Conservation (phyloP, 108 stramenopile species). For the Skeletonema costatum region DNA sequence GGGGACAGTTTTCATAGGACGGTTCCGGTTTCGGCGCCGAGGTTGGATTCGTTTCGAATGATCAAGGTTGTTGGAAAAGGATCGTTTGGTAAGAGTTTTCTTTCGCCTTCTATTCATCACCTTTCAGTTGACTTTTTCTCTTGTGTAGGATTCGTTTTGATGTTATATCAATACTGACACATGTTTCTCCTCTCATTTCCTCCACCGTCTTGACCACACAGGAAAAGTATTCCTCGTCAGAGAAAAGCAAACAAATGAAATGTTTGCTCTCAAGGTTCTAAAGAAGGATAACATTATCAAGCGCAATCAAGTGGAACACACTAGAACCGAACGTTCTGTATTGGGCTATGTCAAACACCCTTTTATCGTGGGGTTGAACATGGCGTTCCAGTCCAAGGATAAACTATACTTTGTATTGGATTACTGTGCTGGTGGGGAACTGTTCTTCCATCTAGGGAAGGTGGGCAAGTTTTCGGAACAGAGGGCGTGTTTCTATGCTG, state of each 20-base stretch:
- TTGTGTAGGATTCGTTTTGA: too few species aligned
- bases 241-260: conserved; percentile 74
- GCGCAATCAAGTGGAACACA: conserved; percentile 98
- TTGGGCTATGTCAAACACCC: conserved; percentile 97
- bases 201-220: conserved; percentile 19
- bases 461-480: conserved; percentile 92
- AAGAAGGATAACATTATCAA: conserved; percentile 97
- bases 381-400: conserved; percentile 97
- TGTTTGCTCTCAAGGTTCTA: conserved; percentile 95
- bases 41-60: conserved; percentile 87
- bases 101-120: background rate
- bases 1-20: conserved; percentile 69
- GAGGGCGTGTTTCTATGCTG: conserved; percentile 95
- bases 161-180: background rate
- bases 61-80: conserved; percentile 94
- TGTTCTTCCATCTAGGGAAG: conserved; percentile 97
- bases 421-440: conserved; percentile 98
- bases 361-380: conserved; percentile 98
- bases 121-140: background rate
- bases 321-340: conserved; percentile 96
- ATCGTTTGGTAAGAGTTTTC: conserved; percentile 82
- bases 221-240: conserved; percentile 91
- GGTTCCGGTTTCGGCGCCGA: conserved; percentile 68
- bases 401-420: conserved; percentile 98
- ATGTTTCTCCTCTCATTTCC: background rate